Evolutionary conservation across 106 monocot species (phyloP).

Genomic region (Dendrobium officinale): DNA sequence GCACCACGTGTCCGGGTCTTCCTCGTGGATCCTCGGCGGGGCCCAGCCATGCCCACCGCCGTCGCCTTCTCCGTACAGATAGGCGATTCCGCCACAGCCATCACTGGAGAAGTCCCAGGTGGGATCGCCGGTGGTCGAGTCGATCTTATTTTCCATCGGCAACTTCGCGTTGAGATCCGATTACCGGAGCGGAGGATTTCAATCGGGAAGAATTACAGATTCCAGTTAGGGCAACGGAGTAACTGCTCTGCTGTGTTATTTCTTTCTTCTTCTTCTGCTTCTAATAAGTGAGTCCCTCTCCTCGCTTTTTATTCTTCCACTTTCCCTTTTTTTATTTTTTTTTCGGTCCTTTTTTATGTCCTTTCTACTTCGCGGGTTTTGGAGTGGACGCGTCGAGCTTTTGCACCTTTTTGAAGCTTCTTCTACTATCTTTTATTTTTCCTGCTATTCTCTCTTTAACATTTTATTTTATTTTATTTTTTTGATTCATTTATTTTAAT

Average conservation of each 20-base stretch:
- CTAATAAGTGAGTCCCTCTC: not conserved
- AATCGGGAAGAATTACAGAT: not conserved
- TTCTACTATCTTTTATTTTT: not conserved
- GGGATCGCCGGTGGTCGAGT: not conserved
- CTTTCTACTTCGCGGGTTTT: constrained; percentile 12
- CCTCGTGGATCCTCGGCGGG: not conserved
- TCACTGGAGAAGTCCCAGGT: constrained; percentile 11
- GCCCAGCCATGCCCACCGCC: constrained; percentile 13
- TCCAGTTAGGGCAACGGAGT: not conserved
- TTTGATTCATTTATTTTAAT: not conserved
- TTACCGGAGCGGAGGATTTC: not conserved
- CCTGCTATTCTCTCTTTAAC: not conserved
- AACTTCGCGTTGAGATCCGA: not conserved
- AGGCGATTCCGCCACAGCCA: not conserved
- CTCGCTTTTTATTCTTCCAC: not conserved
- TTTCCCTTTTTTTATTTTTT: not conserved
- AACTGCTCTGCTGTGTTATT: not conserved
- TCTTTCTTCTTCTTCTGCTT: not conserved
- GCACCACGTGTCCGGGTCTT: not conserved
- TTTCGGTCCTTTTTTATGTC: not conserved
- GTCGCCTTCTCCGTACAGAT: not conserved
- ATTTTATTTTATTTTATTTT: not conserved
- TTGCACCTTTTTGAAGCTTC: constrained; percentile 17
- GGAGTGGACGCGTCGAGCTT: constrained; percentile 22
- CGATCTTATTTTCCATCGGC: constrained; percentile 14